Evolutionary conservation across 768 basidiomycete genomes (phyloP).

Genomic region (Boletus edulis): DNA sequence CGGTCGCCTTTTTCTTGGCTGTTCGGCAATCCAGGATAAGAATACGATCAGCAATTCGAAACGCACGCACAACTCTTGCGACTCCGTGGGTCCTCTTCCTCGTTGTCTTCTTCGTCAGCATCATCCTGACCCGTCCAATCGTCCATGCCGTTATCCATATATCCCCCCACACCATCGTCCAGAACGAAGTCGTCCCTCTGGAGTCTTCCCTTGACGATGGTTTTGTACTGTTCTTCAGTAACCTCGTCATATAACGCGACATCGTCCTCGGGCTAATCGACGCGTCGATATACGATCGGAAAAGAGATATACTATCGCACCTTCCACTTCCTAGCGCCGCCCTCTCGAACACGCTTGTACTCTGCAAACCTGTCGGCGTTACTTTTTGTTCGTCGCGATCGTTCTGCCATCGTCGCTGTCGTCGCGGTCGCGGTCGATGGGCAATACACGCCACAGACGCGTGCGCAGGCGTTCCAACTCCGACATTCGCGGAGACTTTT

Average conservation of each 20-base stretch:
- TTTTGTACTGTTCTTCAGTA: constrained; percentile 82
- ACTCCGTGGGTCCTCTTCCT: constrained; percentile 30
- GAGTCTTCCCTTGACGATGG: constrained; percentile 79
- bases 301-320: constrained; percentile 31
- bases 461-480: constrained; percentile 19
- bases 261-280: constrained; percentile 51
- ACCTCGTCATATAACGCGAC: constrained; percentile 84
- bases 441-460: constrained; percentile 28
- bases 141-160: constrained; percentile 96
- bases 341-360: constrained; percentile 57
- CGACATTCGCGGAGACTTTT: constrained; percentile 18
- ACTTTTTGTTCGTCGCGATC: constrained; percentile 26
- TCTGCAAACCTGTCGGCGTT: constrained; percentile 52
- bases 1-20: constrained; percentile 29
- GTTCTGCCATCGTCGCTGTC: constrained; percentile 21
- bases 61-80: constrained; percentile 41
- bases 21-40: constrained; percentile 7
- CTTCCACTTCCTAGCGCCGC: constrained; percentile 57
- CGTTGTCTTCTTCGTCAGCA: constrained; percentile 55
- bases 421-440: constrained; percentile 2
- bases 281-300: constrained; percentile 21
- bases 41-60: neutral
- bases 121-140: constrained; percentile 73
- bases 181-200: constrained; percentile 92
- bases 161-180: constrained; percentile 89